phyloP scores from a whole-genome alignment of 2,329 filamentous ascomycete genomes.

The Arthrobotrys sphaeroides region DNA sequence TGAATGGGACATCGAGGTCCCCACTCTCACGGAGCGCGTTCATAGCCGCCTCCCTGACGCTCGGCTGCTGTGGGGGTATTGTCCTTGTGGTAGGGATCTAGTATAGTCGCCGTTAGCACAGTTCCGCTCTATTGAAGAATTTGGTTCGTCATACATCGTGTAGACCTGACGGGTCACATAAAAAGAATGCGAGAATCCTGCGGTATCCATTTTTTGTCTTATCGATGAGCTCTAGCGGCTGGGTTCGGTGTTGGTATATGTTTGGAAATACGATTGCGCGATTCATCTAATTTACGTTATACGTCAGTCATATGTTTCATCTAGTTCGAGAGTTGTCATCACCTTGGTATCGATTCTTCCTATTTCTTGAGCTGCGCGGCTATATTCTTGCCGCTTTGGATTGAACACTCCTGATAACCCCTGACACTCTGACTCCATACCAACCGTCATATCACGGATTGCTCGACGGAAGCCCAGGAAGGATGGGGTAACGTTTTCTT shows the following conservation, averaged over 20 bases:
- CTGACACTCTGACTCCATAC: neutral
- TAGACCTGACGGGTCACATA: conserved; percentile 66
- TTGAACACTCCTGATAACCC: neutral
- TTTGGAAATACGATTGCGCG: conserved; percentile 70
- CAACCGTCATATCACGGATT: neutral
- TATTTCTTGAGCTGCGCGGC: conserved; percentile 5
- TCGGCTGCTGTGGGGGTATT: conserved; percentile 3
- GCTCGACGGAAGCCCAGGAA: neutral
- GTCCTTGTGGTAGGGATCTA: conserved; percentile 1
- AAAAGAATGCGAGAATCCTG: conserved; percentile 69
- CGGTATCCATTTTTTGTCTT: conserved; percentile 66
- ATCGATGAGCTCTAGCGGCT: conserved; percentile 66
- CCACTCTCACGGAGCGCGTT: neutral
- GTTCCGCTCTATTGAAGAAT: neutral
- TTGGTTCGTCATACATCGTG: neutral
- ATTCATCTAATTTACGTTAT: conserved; percentile 58
- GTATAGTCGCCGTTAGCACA: neutral
- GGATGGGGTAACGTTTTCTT: conserved; percentile 4
- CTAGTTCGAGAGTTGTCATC: neutral
- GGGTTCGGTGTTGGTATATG: conserved; percentile 66
- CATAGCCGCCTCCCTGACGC: neutral
- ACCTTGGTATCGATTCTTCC: conserved; percentile 12
- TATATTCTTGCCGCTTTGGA: neutral
- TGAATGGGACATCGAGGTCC: neutral
- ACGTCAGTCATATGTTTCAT: neutral